Evolutionary conservation across 495 filamentous ascomycete genomes (phyloP).

Genomic region (Trichoderma reesei): DNA sequence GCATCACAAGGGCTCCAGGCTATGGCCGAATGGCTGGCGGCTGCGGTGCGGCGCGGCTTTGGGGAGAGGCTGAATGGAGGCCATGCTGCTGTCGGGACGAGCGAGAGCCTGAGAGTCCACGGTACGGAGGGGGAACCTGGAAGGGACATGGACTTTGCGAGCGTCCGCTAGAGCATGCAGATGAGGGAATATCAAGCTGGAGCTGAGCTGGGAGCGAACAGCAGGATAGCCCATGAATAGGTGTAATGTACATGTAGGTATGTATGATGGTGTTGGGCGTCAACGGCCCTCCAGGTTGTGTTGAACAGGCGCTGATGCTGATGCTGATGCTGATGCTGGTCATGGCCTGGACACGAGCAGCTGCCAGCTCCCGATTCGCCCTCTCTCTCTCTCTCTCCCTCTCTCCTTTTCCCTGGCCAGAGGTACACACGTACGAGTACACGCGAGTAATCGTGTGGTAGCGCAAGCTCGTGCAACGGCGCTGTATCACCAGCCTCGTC

Average conservation of each 20-base stretch:
- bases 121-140: background rate
- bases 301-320: too few relatives aligned
- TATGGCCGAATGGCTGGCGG: too few relatives aligned
- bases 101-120: background rate
- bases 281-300: background rate
- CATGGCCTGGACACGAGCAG: too few relatives aligned
- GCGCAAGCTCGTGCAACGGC: slow-evolving; percentile 1
- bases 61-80: too few relatives aligned
- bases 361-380: slow-evolving; percentile 1
- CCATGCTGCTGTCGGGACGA: too few relatives aligned
- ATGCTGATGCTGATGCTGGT: too few relatives aligned
- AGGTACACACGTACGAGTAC: too few relatives aligned
- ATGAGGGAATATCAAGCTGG: slow-evolving; percentile 1
- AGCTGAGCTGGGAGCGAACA: background rate
- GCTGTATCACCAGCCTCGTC: slow-evolving; percentile 6
- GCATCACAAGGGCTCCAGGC: too few relatives aligned
- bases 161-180: background rate
- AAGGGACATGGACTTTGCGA: background rate
- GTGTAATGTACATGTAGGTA: too few relatives aligned
- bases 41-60: background rate
- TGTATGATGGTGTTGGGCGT: slow-evolving; percentile 9
- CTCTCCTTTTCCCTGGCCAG: too few relatives aligned
- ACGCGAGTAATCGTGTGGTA: background rate
- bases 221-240: background rate
- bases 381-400: background rate